Evolutionary conservation across 192 early-diverging fungal genomes (phyloP).

Genomic region (Coemansia umbellata): DNA sequence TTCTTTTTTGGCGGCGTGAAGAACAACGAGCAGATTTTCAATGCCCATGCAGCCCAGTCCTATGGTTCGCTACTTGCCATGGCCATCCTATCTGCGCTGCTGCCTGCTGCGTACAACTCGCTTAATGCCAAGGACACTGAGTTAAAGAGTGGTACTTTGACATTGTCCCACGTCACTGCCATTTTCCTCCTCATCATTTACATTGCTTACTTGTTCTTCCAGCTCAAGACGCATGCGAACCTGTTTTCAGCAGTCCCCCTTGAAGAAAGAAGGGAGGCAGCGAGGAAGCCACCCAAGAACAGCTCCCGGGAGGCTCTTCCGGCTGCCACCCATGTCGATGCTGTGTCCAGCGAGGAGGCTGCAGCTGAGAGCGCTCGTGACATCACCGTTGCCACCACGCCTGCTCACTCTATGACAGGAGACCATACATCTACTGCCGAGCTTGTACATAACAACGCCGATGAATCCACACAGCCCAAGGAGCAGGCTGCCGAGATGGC

Average conservation of each 20-base stretch:
- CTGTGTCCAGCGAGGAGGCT: slow-evolving; percentile 3
- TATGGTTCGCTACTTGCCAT: slow-evolving; percentile 66
- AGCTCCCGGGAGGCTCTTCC: background rate
- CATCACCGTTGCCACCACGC: slow-evolving; percentile 1
- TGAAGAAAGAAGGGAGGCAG: slow-evolving; percentile 29
- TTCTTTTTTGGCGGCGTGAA: slow-evolving; percentile 84
- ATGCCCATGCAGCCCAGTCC: slow-evolving; percentile 67
- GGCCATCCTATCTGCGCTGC: slow-evolving; percentile 60
- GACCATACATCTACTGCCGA: background rate
- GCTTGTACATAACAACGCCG: background rate
- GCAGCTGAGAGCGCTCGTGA: slow-evolving; percentile 3
- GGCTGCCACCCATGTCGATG: background rate
- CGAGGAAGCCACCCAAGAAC: slow-evolving; percentile 15
- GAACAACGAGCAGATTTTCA: slow-evolving; percentile 67
- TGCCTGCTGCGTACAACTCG: slow-evolving; percentile 68
- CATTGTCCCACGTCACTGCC: slow-evolving; percentile 62
- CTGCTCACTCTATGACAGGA: background rate
- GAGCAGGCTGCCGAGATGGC: background rate
- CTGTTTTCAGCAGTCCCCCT: slow-evolving; percentile 48
- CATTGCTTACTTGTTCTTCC: slow-evolving; percentile 61
- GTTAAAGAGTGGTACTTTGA: slow-evolving; percentile 53
- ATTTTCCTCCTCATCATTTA: slow-evolving; percentile 69
- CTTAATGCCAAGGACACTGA: slow-evolving; percentile 34
- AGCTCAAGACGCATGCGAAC: slow-evolving; percentile 76
- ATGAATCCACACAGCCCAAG: slow-evolving; percentile 2